Base-by-base conservation (phyloP, 2,329 filamentous ascomycete genomes). In the Aciculosporium take region DNA sequence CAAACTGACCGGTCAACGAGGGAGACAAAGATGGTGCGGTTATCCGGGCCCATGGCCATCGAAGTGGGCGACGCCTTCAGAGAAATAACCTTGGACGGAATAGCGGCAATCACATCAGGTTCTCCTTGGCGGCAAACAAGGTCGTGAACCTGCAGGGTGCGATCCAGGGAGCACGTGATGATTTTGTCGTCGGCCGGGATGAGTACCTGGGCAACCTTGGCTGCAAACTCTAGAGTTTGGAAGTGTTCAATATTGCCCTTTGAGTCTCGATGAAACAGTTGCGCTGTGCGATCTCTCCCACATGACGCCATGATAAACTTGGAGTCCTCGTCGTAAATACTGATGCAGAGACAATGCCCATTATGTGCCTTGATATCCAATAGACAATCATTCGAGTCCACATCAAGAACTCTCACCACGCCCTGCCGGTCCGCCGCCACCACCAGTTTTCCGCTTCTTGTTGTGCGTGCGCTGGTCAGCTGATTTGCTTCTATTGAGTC, bases 201-300 rank as follows among this genome's bases (percentile, higher is more conserved):
- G 23, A 95, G 64, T 23, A 69, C 70, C 54, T 80, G 79, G 41
- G 74, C 81, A 15, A 98, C 88, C 48, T 84, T 84, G 18, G 87
- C 85, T 24, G 87, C 79, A 59, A 96, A 94, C 51, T 98, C 89
- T 42, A 96, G 74, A 0, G 91, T 98, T 58, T 98, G 91, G 39
- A 94, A 74, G 43, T 95, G 74, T 44, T 83, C 74, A 59, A 93
- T 81, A 3, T 61, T 62, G 2, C 76, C 71, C 10, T 61, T 66
- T 1, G 64, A 62, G 20, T 69, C 68, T 21, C 69, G 67, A 45
- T 75, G 70, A 56, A 95, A 96, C n/a, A 98, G 65, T 57, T 98
- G 91, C 1, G 89, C 76, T n/a, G 83, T 94, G 39, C 91, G 80
- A 60, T 98, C 91, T 49, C 91, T 74, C 28, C 86, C 84, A 55